phyloP scores from a whole-genome alignment of 768 basidiomycete species.

The Sutorius australiensis region DNA sequence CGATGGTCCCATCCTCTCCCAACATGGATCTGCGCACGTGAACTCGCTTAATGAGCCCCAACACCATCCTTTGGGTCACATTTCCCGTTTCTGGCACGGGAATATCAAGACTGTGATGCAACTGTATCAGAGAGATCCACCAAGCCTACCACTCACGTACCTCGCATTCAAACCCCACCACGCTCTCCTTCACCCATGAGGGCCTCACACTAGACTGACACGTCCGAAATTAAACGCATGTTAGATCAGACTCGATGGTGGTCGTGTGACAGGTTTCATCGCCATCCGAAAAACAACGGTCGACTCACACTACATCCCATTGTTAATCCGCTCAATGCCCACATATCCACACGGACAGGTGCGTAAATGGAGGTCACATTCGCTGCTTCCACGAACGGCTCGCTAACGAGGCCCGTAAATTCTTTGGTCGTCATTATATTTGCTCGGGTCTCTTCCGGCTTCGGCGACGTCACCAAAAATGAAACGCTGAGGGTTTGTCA shows the following conservation, averaged over 20 bases:
- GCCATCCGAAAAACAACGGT: constrained; percentile 3
- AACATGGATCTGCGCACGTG: constrained; percentile 52
- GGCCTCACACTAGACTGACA: constrained; percentile 46
- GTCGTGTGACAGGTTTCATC: constrained; percentile 12
- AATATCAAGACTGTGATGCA: constrained; percentile 51
- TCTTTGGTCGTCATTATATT: constrained; percentile 64
- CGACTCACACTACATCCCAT: constrained; percentile 48
- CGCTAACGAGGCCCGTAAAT: constrained; percentile 73
- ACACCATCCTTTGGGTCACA: constrained; percentile 42
- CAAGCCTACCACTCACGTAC: constrained; percentile 30
- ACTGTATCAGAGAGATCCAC: constrained; percentile 32
- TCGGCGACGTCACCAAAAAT: constrained; percentile 42
- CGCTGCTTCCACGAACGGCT: constrained; percentile 55
- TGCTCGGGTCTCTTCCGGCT: constrained; percentile 57
- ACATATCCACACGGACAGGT: constrained; percentile 51
- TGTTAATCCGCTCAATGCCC: constrained; percentile 58
- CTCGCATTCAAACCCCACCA: constrained; percentile 60
- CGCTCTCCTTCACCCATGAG: constrained; percentile 53
- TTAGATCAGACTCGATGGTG: not conserved
- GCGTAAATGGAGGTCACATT: constrained; percentile 55
- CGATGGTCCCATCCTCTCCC: constrained; percentile 39
- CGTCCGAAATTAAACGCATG: constrained; percentile 10
- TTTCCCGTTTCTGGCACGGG: constrained; percentile 34
- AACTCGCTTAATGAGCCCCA: constrained; percentile 52
- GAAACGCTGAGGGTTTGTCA: constrained; percentile 60